Conservation (phyloP, 345 rosid species). For the Acer saccharum region DNA sequence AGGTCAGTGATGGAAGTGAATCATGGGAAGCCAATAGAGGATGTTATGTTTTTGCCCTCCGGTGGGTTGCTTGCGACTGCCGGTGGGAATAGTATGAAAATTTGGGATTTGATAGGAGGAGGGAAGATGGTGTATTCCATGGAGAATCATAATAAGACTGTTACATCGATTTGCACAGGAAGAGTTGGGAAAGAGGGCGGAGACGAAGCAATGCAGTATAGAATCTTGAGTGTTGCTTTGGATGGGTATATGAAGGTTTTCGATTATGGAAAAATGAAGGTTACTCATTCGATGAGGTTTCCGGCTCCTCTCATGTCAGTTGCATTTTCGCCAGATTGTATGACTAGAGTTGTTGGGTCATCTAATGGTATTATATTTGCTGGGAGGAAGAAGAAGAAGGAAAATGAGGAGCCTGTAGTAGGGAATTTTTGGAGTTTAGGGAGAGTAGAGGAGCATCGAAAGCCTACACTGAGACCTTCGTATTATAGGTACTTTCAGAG, state of each 20-base stretch:
- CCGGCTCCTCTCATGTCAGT: constrained; percentile 86
- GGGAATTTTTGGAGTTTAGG: constrained; percentile 39
- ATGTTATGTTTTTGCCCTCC: constrained; percentile 80
- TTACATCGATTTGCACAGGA: constrained; percentile 71
- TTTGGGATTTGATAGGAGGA: constrained; percentile 92
- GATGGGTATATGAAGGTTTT: constrained; percentile 96
- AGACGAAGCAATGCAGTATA: constrained; percentile 46
- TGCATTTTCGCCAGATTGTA: constrained; percentile 61
- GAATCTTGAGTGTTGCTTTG: constrained; percentile 79
- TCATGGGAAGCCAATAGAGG: constrained; percentile 88
- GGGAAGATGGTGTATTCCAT: constrained; percentile 77
- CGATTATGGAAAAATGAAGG: constrained; percentile 74
- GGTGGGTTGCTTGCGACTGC: constrained; percentile 89
- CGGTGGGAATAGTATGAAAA: constrained; percentile 76
- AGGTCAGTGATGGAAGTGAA: constrained; percentile 66
- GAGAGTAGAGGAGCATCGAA: constrained; percentile 42
- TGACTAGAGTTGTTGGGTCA: constrained; percentile 63
- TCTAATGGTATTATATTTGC: constrained; percentile 75
- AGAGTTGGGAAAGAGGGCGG: constrained; percentile 43
- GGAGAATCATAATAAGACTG: constrained; percentile 97
- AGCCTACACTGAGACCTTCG: constrained; percentile 53
- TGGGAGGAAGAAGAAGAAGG: constrained; percentile 70
- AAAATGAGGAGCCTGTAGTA: constrained; percentile 36
- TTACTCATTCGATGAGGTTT: constrained; percentile 85
- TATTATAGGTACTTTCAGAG: constrained; percentile 80